Evolutionary conservation across 768 basidiomycete species (phyloP), one percentile per base, ranked within the genome.

Genomic region (Rhodotorula toruloides): DNA sequence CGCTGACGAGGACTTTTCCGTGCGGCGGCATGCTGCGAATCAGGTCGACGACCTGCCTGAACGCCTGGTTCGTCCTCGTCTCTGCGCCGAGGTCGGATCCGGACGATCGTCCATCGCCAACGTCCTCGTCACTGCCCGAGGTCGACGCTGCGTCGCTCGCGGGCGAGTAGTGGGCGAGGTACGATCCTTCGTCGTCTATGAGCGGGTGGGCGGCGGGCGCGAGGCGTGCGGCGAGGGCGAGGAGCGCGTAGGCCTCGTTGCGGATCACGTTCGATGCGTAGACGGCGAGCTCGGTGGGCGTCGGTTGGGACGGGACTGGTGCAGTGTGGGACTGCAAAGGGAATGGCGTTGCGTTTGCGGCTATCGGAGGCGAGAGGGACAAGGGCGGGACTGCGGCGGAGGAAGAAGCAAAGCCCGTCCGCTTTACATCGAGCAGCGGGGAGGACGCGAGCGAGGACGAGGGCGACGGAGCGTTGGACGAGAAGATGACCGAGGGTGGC

Each of bases 241-340:
- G 67, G 32, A 75, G 58, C 13, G 74, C 74, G 62, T 72, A 70
- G 16, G 74, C 74, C 54, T 75, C 74, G 52, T 68, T 71, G 37
- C 69, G 57, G 49, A 75, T 68, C 43, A 74, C 48, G 31, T 48
- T 50, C 1, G 64, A 54, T 19, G 73, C 74, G 62, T 75, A 75
- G 37, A 57, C 34, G 36, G 67, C 50, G 12, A 69, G 36, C 53
- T 72, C 46, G 12, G 62, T 62, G 2, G 21, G 19, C 21, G 9
- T 46, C 22, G 44, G 44, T 22, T 46, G 44, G 44, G n/a, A 25
- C 44, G 44, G 44, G 8, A n/a, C n/a, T n/a, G n/a, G 44, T 25
- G 44, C 44, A 16, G 44, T 21, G 44, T 25, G 44, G n/a, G 11
- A 46, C 21, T 25, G 44, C 21, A 8, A 21, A 16, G 44, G 42